A percentile compares a stretch with the other conserved stretches of the same genome.
Evolutionary conservation across 2,329 filamentous ascomycete genomes (phyloP).

Genomic region (Ascochyta koolunga): DNA sequence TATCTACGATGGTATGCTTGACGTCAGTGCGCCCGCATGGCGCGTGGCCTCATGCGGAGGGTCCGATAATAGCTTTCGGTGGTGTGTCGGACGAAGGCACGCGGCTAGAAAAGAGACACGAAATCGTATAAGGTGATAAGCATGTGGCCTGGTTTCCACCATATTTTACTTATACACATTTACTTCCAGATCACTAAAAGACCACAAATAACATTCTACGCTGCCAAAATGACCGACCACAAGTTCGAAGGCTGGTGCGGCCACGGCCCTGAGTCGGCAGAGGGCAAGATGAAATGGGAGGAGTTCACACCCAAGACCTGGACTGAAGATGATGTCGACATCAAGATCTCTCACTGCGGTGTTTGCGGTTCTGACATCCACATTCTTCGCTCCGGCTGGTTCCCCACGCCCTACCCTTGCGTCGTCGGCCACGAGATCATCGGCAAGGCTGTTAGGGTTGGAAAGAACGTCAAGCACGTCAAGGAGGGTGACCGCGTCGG

Average conservation of each 20-base stretch:
- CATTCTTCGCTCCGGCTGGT: slow-evolving; percentile 49
- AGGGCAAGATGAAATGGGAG: slow-evolving; percentile 63
- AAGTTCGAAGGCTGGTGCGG: slow-evolving; percentile 64
- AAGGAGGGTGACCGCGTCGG: slow-evolving; percentile 66
- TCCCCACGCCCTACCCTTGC: slow-evolving; percentile 46
- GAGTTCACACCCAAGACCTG: slow-evolving; percentile 51
- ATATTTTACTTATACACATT: background rate
- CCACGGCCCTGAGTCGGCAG: slow-evolving; percentile 53
- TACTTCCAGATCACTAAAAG: background rate
- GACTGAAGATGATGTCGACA: slow-evolving; percentile 70
- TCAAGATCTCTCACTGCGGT: slow-evolving; percentile 50
- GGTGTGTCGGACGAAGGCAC: background rate
- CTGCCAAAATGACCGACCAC: slow-evolving; percentile 24
- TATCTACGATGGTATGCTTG: background rate
- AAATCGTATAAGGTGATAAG: background rate
- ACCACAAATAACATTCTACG: background rate
- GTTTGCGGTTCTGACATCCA: slow-evolving; percentile 47
- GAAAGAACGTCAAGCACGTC: slow-evolving; percentile 57
- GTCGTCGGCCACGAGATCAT: slow-evolving; percentile 52
- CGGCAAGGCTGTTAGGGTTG: slow-evolving; percentile 47
- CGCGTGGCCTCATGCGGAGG: slow-evolving; percentile 1
- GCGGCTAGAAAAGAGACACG: background rate
- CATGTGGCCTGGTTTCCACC: background rate
- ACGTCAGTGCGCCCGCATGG: slow-evolving; percentile 7
- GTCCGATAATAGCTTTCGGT: slow-evolving; percentile 9